Evolutionary conservation across 2,329 filamentous ascomycete genomes (phyloP).

Genomic region (Furcasterigmium furcatum): DNA sequence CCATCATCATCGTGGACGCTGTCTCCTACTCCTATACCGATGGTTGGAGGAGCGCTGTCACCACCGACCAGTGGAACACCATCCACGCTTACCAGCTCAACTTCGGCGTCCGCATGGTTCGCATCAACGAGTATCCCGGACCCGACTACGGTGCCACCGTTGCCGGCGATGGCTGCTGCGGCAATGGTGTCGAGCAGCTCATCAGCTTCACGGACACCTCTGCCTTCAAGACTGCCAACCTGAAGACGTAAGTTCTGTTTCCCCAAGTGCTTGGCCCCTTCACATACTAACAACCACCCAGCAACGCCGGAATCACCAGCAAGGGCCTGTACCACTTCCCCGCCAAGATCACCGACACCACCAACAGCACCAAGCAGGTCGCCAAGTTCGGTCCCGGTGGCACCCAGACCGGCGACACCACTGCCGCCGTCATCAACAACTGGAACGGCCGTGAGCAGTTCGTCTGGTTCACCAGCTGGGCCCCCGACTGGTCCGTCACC

Average conservation of each 20-base stretch:
- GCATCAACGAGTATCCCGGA: constrained; percentile 54
- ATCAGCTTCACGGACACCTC: constrained; percentile 50
- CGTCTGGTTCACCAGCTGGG: constrained; percentile 57
- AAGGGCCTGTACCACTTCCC: constrained; percentile 56
- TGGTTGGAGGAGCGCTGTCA: constrained; percentile 50
- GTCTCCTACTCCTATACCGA: constrained; percentile 50
- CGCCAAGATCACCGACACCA: constrained; percentile 50
- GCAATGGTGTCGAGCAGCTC: constrained; percentile 42
- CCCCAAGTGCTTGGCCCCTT: neutral
- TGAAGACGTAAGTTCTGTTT: constrained; percentile 35
- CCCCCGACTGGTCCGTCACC: constrained; percentile 38
- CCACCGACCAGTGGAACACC: constrained; percentile 50
- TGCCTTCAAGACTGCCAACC: constrained; percentile 50
- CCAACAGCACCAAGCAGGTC: constrained; percentile 47
- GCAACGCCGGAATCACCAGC: constrained; percentile 42
- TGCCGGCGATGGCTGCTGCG: constrained; percentile 37
- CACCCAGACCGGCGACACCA: constrained; percentile 30
- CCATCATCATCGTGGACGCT: constrained; percentile 51
- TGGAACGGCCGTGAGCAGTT: constrained; percentile 56
- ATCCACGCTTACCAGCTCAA: constrained; percentile 54
- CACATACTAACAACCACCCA: constrained; percentile 8
- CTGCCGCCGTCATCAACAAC: constrained; percentile 58
- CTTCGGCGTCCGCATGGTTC: constrained; percentile 59
- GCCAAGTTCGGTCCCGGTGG: constrained; percentile 48
- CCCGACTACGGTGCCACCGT: constrained; percentile 38